phyloP scores from a whole-genome alignment of 345 rosid species.

The Rhizophora mangle region DNA sequence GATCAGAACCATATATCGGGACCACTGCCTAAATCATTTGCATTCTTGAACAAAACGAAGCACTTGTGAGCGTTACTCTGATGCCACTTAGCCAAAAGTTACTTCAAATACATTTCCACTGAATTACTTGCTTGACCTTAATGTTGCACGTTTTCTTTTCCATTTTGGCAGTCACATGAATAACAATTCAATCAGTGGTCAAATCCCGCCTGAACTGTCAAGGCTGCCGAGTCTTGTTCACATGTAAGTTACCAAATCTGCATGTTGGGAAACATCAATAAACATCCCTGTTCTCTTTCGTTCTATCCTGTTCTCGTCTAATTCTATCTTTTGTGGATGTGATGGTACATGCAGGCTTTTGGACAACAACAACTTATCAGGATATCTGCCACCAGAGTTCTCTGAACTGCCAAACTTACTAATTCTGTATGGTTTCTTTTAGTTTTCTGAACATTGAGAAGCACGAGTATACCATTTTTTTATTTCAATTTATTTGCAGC shows the following conservation, averaged over 20 bases:
- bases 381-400: conserved; percentile 77
- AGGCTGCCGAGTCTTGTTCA: conserved; percentile 76
- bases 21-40: conserved; percentile 74
- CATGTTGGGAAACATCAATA: neutral
- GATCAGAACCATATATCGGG: conserved; percentile 90
- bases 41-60: conserved; percentile 67
- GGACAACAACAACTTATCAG: conserved; percentile 86
- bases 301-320: conserved; percentile 1
- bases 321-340: conserved; percentile 4
- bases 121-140: conserved; percentile 5
- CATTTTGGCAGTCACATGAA: conserved; percentile 86
- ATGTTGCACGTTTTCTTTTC: conserved; percentile 13
- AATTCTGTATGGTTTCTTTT: conserved; percentile 67
- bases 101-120: neutral
- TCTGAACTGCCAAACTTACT: conserved; percentile 60
- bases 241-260: conserved; percentile 62
- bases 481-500: neutral
- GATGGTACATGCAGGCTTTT: conserved; percentile 59
- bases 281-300: conserved; percentile 6
- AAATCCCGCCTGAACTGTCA: conserved; percentile 81
- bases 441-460: conserved; percentile 10
- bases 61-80: conserved; percentile 73
- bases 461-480: neutral
- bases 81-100: conserved; percentile 9
- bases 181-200: conserved; percentile 92